Conservation (phyloP, 2,329 filamentous ascomycete species). For the Graphilbum fragrans region DNA sequence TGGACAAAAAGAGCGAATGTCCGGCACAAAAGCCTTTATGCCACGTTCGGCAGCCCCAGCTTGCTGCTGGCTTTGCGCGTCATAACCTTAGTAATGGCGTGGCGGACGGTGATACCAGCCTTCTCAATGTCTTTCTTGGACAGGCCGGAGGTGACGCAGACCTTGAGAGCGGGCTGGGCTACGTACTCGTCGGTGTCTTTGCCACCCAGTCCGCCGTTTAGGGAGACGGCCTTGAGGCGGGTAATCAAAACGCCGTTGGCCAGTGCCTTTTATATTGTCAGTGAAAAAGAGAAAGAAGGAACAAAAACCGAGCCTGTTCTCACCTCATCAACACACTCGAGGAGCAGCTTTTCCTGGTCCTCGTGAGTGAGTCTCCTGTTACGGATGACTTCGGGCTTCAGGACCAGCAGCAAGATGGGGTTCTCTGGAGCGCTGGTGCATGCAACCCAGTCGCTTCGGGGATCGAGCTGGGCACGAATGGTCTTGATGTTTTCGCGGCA, state of each 20-base stretch:
- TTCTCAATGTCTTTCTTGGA: conserved; percentile 95
- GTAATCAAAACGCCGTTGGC: conserved; percentile 85
- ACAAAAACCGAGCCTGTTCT: conserved; percentile 18
- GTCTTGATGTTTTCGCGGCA: conserved; percentile 77
- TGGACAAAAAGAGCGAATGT: not conserved
- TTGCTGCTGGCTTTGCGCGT: conserved; percentile 35
- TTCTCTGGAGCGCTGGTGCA: conserved; percentile 77
- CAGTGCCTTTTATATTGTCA: conserved; percentile 45
- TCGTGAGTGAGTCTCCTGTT: conserved; percentile 53
- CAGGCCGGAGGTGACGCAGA: conserved; percentile 78
- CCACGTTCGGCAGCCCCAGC: conserved; percentile 9
- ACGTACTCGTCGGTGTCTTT: conserved; percentile 59
- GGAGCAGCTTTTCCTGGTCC: conserved; percentile 75
- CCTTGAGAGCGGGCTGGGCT: conserved; percentile 72
- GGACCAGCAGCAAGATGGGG: conserved; percentile 68
- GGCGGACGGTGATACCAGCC: conserved; percentile 74
- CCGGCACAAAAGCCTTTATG: conserved; percentile 1
- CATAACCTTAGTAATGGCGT: conserved; percentile 91
- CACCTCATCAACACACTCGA: conserved; percentile 96
- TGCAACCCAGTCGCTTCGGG: conserved; percentile 82
- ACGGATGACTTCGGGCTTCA: conserved; percentile 74
- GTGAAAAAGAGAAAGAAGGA: not conserved
- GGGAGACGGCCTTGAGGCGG: conserved; percentile 67
- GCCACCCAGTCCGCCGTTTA: conserved; percentile 47
- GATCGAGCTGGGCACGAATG: conserved; percentile 80